A percentile compares a stretch with the other conserved stretches of the same genome.
Evolutionary conservation across 2,329 filamentous ascomycete species (phyloP).

Genomic region (Cytospora schulzeri): DNA sequence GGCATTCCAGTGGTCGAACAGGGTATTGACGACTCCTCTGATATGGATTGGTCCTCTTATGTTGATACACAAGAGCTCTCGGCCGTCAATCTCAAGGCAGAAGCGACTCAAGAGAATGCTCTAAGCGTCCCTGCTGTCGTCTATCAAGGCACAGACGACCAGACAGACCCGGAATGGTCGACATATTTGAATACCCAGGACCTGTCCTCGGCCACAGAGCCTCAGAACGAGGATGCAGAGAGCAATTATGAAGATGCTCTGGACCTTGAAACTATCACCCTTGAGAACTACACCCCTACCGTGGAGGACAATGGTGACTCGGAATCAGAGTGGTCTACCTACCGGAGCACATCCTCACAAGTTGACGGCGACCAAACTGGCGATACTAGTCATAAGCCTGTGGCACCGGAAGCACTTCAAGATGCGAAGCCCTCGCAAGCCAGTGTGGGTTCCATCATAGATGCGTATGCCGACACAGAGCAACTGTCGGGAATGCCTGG

Average conservation of each 20-base stretch:
- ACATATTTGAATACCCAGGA: neutral
- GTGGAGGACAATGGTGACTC: neutral
- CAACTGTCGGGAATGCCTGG: neutral
- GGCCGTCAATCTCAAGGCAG: neutral
- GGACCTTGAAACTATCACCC: neutral
- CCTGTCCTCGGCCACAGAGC: neutral
- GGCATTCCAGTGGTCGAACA: neutral
- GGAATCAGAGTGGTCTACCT: neutral
- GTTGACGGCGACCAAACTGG: neutral
- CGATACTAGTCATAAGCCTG: neutral
- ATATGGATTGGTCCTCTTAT: slow-evolving; percentile 17
- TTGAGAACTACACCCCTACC: neutral
- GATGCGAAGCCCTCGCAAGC: slow-evolving; percentile 6
- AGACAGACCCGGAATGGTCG: neutral
- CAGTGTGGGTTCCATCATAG: slow-evolving; percentile 19
- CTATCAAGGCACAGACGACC: neutral
- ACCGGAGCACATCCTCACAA: neutral
- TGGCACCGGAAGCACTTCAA: neutral
- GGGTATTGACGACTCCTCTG: slow-evolving; percentile 3
- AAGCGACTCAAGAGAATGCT: neutral
- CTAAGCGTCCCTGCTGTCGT: neutral
- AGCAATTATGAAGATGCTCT: neutral
- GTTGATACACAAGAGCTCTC: slow-evolving; percentile 18
- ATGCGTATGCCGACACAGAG: slow-evolving; percentile 9
- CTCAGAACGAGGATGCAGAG: neutral